A percentile compares a stretch with the other conserved stretches of the same genome.
Conservation (phyloP, 352 stramenopile species). For the Aphanomyces stellatus region DNA sequence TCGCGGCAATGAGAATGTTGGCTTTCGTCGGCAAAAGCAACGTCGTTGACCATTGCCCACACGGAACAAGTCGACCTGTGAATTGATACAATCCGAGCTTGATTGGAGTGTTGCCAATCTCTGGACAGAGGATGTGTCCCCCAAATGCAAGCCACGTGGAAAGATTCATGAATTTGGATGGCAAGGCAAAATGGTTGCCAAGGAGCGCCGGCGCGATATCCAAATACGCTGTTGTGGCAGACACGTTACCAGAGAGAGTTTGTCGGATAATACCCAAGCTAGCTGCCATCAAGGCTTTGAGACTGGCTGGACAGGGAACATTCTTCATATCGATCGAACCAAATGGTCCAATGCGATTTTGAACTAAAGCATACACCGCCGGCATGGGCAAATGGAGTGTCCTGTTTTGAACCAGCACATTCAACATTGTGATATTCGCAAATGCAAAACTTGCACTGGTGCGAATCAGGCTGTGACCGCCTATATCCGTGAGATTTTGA, state of each 20-base stretch:
- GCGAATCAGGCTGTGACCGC: not conserved
- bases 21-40: too few species aligned
- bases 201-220: too few species aligned
- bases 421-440: not conserved
- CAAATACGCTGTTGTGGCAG: not conserved
- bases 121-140: too few species aligned
- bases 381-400: not conserved
- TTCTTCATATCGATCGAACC: constrained; percentile 7
- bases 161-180: too few species aligned
- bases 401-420: not conserved
- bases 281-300: not conserved
- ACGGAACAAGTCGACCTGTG: too few species aligned
- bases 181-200: too few species aligned
- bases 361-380: not conserved
- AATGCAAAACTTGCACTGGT: not conserved
- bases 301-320: not conserved
- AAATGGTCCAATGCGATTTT: not conserved
- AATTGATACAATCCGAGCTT: too few species aligned
- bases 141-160: too few species aligned
- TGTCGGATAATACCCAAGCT: not conserved
- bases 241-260: not conserved
- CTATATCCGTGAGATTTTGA: not conserved
- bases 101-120: too few species aligned
- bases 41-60: too few species aligned
- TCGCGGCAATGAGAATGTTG: too few species aligned